Conservation (phyloP, 108 stramenopile genomes). For the Cyclotella atomus region DNA sequence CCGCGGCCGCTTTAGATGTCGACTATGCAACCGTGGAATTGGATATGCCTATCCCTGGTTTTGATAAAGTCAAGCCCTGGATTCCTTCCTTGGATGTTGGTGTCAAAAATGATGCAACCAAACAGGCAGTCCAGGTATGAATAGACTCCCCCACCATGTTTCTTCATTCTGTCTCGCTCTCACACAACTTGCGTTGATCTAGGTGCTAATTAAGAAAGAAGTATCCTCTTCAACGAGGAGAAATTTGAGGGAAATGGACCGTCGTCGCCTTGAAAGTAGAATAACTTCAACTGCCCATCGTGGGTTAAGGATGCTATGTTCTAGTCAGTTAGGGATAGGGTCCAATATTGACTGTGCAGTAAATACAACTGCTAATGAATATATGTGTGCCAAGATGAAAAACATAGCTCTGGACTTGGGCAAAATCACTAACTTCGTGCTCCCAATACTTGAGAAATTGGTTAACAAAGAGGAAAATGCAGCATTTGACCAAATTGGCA, state of each 20-base stretch:
- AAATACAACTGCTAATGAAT: conserved; percentile 4
- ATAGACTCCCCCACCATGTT: background rate
- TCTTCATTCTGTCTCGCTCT: background rate
- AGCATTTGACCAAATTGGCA: conserved; percentile 30
- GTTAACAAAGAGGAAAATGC: conserved; percentile 14
- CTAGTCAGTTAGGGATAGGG: background rate
- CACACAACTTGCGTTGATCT: background rate
- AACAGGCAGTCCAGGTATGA: background rate
- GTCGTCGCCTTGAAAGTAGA: conserved; percentile 18
- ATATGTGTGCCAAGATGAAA: conserved; percentile 16
- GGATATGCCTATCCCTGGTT: background rate
- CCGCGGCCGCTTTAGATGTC: background rate
- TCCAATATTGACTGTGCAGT: conserved; percentile 6
- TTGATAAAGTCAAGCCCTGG: conserved; percentile 4
- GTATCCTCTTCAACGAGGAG: background rate
- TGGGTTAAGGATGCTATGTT: conserved; percentile 17
- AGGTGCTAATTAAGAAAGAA: background rate
- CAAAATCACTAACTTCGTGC: conserved; percentile 13
- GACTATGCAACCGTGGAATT: background rate
- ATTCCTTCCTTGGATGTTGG: background rate
- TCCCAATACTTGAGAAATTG: conserved; percentile 7
- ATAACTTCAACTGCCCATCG: conserved; percentile 20
- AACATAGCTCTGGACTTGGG: conserved; percentile 5
- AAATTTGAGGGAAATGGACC: background rate
- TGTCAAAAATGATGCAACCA: background rate